These are phyloP conservation scores for Ceratocystis huliohia DNA, from an alignment of 2,329 filamentous ascomycete genomes.

Conservation along the genomic window DNA sequence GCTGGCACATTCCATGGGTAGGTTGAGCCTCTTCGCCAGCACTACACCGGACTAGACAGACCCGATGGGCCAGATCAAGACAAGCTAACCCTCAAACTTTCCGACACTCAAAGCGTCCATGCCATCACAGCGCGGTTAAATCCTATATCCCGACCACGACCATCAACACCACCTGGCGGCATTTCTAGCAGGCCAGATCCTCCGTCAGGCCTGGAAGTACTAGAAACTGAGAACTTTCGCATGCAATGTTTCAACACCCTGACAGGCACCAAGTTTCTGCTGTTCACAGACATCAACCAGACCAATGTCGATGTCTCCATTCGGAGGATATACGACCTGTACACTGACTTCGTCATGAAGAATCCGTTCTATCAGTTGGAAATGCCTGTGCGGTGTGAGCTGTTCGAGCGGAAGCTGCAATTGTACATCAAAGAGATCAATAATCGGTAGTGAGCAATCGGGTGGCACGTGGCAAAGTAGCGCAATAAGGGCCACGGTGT, in stretches of 20 bases:
- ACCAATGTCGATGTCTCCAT: conserved; percentile 76
- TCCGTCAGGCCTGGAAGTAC: conserved; percentile 72
- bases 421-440: conserved; percentile 68
- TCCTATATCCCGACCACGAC: conserved; percentile 33
- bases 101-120: conserved; percentile 41
- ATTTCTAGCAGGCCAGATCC: conserved; percentile 44
- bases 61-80: not conserved
- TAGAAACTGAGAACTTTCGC: conserved; percentile 89
- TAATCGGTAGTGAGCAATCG: conserved; percentile 31
- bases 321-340: conserved; percentile 80
- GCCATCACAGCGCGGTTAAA: conserved; percentile 54
- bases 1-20: conserved; percentile 96
- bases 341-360: conserved; percentile 97
- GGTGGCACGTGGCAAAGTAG: not conserved
- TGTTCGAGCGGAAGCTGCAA: conserved; percentile 76
- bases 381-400: conserved; percentile 92
- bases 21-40: conserved; percentile 22
- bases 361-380: conserved; percentile 97
- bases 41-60: not conserved
- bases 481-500: not conserved
- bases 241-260: conserved; percentile 92
- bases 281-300: conserved; percentile 85
- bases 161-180: conserved; percentile 19
- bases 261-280: conserved; percentile 87
- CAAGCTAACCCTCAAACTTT: conserved; percentile 15